A percentile compares a stretch with the other conserved stretches of the same genome.
Conservation (phyloP, 768 basidiomycete genomes). For the Suillus sp. region DNA sequence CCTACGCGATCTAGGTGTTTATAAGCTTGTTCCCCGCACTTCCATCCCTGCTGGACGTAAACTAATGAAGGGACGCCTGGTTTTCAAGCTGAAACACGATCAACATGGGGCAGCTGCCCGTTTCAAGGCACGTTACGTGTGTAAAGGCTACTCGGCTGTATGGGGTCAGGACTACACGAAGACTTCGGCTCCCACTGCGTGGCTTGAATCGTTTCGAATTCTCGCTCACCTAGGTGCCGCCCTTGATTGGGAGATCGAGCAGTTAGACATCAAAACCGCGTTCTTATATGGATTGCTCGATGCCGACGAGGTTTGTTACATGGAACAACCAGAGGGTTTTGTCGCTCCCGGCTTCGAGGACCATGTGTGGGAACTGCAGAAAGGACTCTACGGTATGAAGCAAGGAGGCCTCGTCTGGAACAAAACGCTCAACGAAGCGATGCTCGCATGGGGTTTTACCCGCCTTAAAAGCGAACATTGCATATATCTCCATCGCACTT, state of each 20-base stretch:
- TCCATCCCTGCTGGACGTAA: constrained; percentile 21
- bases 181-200: constrained; percentile 33
- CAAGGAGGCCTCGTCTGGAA: constrained; percentile 7
- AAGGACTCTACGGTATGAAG: constrained; percentile 7
- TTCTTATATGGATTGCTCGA: constrained; percentile 33
- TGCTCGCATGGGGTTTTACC: background rate
- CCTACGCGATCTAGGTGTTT: background rate
- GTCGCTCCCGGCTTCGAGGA: too few relatives aligned
- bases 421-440: background rate
- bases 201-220: background rate
- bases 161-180: constrained; percentile 37
- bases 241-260: constrained; percentile 19
- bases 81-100: constrained; percentile 9
- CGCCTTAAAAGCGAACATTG: constrained; percentile 18
- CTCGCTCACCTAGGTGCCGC: constrained; percentile 6
- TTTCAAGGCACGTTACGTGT: constrained; percentile 37
- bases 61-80: background rate
- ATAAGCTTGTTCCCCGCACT: background rate
- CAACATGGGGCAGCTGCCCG: background rate
- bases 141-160: constrained; percentile 37
- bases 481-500: constrained; percentile 28
- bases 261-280: constrained; percentile 17
- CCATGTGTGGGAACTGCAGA: background rate
- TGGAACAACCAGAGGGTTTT: constrained; percentile 39
- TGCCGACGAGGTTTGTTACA: constrained; percentile 38